phyloP scores from a whole-genome alignment of 2,329 filamentous ascomycete species.

The Alternaria sp. region DNA sequence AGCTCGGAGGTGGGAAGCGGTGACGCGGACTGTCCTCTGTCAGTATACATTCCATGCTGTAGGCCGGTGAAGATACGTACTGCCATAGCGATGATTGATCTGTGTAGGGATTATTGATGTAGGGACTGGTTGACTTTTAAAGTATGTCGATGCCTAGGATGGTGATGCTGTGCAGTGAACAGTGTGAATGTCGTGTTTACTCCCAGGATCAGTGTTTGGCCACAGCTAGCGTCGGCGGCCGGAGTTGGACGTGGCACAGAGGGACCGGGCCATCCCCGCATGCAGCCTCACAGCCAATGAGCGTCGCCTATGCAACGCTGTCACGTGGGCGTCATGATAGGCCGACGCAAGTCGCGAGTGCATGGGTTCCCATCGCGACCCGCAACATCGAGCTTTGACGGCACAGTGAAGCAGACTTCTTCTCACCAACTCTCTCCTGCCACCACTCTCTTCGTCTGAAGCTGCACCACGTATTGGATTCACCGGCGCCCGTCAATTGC shows the following conservation, averaged over 20 bases:
- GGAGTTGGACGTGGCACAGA: constrained; percentile 8
- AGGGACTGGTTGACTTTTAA: not conserved
- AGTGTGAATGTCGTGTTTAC: constrained; percentile 23
- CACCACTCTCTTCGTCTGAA: constrained; percentile 2
- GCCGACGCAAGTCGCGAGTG: constrained; percentile 13
- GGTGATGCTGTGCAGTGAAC: not conserved
- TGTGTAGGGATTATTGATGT: constrained; percentile 20
- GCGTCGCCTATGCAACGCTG: not conserved
- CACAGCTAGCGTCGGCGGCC: constrained; percentile 8
- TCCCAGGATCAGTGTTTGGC: constrained; percentile 23
- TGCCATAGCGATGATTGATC: constrained; percentile 32
- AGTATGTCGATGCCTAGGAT: constrained; percentile 3
- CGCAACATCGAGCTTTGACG: constrained; percentile 4
- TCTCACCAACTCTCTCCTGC: not conserved
- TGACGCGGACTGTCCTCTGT: constrained; percentile 23
- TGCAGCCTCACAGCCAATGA: constrained; percentile 3
- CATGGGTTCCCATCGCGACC: constrained; percentile 12
- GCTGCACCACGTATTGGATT: constrained; percentile 8
- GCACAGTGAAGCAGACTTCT: constrained; percentile 4
- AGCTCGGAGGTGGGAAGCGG: constrained; percentile 44
- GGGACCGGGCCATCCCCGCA: not conserved
- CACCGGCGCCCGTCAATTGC: constrained; percentile 9
- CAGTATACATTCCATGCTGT: not conserved
- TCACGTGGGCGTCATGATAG: constrained; percentile 41
- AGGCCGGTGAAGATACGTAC: constrained; percentile 19